phyloP scores from a whole-genome alignment of 108 stramenopile genomes.

The Fistulifera pelliculosa region DNA sequence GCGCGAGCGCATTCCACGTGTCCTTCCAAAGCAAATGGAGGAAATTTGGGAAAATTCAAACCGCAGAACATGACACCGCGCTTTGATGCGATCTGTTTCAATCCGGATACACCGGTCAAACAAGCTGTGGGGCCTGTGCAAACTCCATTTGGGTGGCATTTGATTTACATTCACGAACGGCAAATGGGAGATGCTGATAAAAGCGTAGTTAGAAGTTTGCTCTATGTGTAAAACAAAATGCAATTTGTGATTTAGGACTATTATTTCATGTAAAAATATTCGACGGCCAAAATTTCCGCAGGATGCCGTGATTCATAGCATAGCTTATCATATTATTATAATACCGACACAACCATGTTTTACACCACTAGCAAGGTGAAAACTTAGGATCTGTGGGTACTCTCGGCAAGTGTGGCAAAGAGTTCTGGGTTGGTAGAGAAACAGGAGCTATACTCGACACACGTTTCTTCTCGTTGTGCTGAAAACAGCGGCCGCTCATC shows the following conservation, averaged over 20 bases:
- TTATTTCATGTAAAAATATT: no score
- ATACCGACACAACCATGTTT: no score
- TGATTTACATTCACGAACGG: constrained; percentile 35
- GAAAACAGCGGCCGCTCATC: no score
- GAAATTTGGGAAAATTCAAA: constrained; percentile 58
- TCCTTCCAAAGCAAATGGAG: constrained; percentile 41
- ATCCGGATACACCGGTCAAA: constrained; percentile 26
- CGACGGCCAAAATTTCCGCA: no score
- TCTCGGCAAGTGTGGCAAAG: constrained; percentile 1
- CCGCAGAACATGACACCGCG: constrained; percentile 69
- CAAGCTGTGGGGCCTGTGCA: constrained; percentile 42
- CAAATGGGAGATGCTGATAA: background rate
- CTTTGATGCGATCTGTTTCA: constrained; percentile 68
- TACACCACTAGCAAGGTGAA: no score
- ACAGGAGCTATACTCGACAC: background rate
- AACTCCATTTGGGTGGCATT: constrained; percentile 58
- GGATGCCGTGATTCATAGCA: no score
- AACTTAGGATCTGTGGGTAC: no score
- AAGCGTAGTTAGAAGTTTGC: no score
- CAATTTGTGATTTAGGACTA: no score
- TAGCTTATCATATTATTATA: no score
- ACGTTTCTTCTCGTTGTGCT: no score
- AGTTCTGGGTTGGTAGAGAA: constrained; percentile 4
- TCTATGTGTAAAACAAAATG: no score
- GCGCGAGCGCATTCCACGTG: constrained; percentile 56